These are phyloP conservation scores for Ampelomyces quisqualis DNA, from an alignment of 2,329 filamentous ascomycete species.

Conservation along the genomic window DNA sequence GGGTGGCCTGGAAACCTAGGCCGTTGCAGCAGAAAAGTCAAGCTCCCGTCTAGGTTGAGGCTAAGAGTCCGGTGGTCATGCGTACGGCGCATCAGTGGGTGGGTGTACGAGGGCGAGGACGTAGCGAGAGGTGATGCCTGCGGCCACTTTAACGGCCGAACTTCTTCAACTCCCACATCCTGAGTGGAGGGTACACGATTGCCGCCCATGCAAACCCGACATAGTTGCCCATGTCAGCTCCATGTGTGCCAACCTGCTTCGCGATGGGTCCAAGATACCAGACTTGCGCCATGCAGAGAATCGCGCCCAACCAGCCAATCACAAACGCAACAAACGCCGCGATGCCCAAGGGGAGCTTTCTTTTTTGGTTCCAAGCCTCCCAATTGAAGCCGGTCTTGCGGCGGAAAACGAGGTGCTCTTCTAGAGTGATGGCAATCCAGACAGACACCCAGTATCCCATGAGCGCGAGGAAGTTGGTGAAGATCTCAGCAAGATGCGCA, in stretches of 20 bases:
- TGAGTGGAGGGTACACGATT: slow-evolving; percentile 57
- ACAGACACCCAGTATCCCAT: slow-evolving; percentile 72
- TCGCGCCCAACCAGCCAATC: slow-evolving; percentile 64
- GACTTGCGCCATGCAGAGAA: slow-evolving; percentile 68
- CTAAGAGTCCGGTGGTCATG: too few relatives aligned
- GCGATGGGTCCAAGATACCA: slow-evolving; percentile 69
- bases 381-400: slow-evolving; percentile 57
- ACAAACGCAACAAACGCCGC: slow-evolving; percentile 63
- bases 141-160: slow-evolving; percentile 54
- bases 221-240: slow-evolving; percentile 62
- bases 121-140: too few relatives aligned
- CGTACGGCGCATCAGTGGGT: too few relatives aligned
- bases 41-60: too few relatives aligned
- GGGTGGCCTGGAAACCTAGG: too few relatives aligned
- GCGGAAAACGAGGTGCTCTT: slow-evolving; percentile 65
- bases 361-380: slow-evolving; percentile 60
- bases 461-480: slow-evolving; percentile 67
- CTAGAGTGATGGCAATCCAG: slow-evolving; percentile 62
- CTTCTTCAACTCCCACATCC: slow-evolving; percentile 54
- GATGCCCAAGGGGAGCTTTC: slow-evolving; percentile 61
- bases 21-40: too few relatives aligned
- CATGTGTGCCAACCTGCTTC: slow-evolving; percentile 57
- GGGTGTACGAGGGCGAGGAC: too few relatives aligned
- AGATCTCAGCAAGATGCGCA: slow-evolving; percentile 61
- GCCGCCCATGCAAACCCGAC: slow-evolving; percentile 62